phyloP scores from a whole-genome alignment of 225 moss, liverwort and hornwort species.

The Polytrichum formosum region DNA sequence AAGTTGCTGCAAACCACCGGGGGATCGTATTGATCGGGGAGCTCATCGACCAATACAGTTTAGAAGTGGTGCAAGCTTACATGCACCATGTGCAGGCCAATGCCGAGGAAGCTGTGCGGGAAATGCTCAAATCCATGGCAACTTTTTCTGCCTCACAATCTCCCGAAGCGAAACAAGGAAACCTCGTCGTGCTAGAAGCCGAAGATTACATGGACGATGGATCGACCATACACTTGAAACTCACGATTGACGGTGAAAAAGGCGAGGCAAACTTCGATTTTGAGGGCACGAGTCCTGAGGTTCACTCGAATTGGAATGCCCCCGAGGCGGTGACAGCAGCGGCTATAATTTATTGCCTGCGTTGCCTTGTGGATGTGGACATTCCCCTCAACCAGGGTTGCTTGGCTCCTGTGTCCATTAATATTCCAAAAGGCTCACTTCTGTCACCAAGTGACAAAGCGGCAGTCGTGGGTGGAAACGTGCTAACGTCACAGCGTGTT shows the following conservation, averaged over 20 bases:
- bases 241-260: constrained; percentile 65
- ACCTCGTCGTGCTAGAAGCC: constrained; percentile 68
- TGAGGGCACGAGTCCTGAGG: constrained; percentile 87
- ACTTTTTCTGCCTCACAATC: constrained; percentile 38
- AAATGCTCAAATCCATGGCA: constrained; percentile 83
- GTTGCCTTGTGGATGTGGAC: constrained; percentile 94
- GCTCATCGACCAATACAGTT: constrained; percentile 79
- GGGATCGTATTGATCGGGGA: constrained; percentile 91
- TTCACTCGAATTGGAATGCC: constrained; percentile 95
- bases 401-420: constrained; percentile 88
- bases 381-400: constrained; percentile 99
- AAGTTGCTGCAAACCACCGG: constrained; percentile 95
- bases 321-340: constrained; percentile 98
- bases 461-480: constrained; percentile 97
- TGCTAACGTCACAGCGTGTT: constrained; percentile 93
- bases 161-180: constrained; percentile 41
- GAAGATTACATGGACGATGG: constrained; percentile 99
- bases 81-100: constrained; percentile 98
- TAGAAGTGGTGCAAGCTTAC: constrained; percentile 93
- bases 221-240: constrained; percentile 70
- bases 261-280: constrained; percentile 90
- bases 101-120: constrained; percentile 94
- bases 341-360: constrained; percentile 96
- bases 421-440: constrained; percentile 74
- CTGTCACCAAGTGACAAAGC: constrained; percentile 95